Evolutionary conservation across 2,329 filamentous ascomycete genomes (phyloP), one percentile per base, ranked within the genome.

Genomic region (Paecilomyces sp.): DNA sequence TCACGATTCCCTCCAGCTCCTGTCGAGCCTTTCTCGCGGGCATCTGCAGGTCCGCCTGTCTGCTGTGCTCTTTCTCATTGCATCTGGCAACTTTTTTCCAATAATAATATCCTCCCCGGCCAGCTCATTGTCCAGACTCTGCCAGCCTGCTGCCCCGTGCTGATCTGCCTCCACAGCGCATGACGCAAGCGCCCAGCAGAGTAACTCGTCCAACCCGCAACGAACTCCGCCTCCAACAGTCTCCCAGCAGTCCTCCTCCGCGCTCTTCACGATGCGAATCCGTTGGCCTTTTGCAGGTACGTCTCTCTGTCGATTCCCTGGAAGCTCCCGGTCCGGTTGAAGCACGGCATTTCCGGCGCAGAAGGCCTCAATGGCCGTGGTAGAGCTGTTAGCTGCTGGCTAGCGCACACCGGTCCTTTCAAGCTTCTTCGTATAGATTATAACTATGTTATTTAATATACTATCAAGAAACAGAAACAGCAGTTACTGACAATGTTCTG

Each of bases 211-310:
- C 24, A 55, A 33, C 54, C 33, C 36, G 41, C 18, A 56, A 22
- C 22, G 22, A 22, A 15, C 55, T 36, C 55, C 55, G 36, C 55
- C n/a, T n/a, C 24, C 33, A 41, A 18, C 9, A 11, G 5, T 8
- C 33, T 24, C 15, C 41, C 24, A 54, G 30, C 41, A 52, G 25
- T 34, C 25, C 18, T 34, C 52, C 24, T 34, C 31, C 13, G 28
- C 56, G 31, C 13, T 33, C 34, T 34, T 59, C 65, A 74, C 65
- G 25, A 94, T 96, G 89, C 89, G 90, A 76, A 91, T 97, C 79
- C 86, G 92, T 71, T 85, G 92, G 69, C 89, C 90, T 58, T 96
- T 96, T 73, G 91, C 91, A 79, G 90, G 92, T 94, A 80, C 70
- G 85, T 79, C 62, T 53, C 12, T 50, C 55, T 57, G 55, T 30